Conservation (phyloP, 2,329 filamentous ascomycete species). For the Hymenoscyphus fraxineus region DNA sequence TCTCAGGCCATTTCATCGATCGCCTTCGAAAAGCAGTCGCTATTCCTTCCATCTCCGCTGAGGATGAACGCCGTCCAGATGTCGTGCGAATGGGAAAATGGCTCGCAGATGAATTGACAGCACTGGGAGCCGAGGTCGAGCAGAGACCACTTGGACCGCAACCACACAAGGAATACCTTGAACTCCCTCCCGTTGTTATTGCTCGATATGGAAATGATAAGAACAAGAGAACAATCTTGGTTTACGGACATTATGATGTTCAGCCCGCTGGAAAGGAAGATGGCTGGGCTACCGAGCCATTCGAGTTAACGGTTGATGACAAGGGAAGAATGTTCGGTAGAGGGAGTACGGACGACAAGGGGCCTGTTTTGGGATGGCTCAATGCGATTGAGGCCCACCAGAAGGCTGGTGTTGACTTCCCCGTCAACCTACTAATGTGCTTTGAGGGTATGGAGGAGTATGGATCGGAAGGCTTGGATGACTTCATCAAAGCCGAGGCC, state of each 20-base stretch:
- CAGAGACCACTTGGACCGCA: constrained; percentile 86
- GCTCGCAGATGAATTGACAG: constrained; percentile 76
- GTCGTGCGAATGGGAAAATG: constrained; percentile 96
- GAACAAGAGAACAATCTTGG: constrained; percentile 89
- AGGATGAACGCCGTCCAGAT: constrained; percentile 82
- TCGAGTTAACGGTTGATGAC: constrained; percentile 80
- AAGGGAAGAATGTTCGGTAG: constrained; percentile 95
- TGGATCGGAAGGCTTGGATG: constrained; percentile 92
- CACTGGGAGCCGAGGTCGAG: constrained; percentile 82
- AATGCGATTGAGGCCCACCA: constrained; percentile 98
- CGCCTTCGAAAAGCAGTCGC: constrained; percentile 88
- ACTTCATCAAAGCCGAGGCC: constrained; percentile 86
- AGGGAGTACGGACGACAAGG: constrained; percentile 96
- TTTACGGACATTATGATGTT: constrained; percentile 98
- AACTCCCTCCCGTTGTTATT: constrained; percentile 88
- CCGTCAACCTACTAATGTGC: constrained; percentile 97
- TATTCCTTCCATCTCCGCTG: constrained; percentile 92
- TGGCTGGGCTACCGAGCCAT: constrained; percentile 94
- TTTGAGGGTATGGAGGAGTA: constrained; percentile 99
- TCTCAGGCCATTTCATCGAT: constrained; percentile 80
- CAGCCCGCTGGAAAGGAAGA: constrained; percentile 91
- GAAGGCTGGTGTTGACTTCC: constrained; percentile 89
- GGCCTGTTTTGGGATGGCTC: constrained; percentile 92
- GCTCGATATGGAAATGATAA: constrained; percentile 89
- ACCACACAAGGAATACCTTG: constrained; percentile 82